A percentile compares a stretch with the other conserved stretches of the same genome.
Conservation (phyloP, 257 asterid species). For the Solanum pinnatisectum region DNA sequence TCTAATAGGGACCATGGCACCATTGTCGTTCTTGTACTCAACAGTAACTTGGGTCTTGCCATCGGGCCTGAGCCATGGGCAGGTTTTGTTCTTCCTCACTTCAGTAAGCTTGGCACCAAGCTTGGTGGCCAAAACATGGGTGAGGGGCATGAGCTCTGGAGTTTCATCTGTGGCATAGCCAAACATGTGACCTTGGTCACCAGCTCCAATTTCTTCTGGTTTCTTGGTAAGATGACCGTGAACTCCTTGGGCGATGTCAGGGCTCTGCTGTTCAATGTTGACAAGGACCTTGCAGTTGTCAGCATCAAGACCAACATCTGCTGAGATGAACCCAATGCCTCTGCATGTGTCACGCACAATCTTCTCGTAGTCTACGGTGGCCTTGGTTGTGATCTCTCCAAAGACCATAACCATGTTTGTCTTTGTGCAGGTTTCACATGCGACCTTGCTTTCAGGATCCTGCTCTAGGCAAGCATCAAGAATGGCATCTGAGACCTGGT, state of each 20-base stretch:
- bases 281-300: constrained; percentile 93
- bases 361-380: constrained; percentile 63
- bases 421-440: constrained; percentile 85
- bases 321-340: constrained; percentile 65
- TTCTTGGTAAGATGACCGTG: constrained; percentile 90
- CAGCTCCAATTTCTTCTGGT: constrained; percentile 94
- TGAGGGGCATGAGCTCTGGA: constrained; percentile 86
- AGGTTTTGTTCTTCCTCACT: constrained; percentile 81
- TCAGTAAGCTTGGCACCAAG: constrained; percentile 90
- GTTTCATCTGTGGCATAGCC: constrained; percentile 93
- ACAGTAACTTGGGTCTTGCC: constrained; percentile 90
- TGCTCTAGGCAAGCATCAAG: constrained; percentile 87
- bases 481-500: constrained; percentile 89
- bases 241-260: constrained; percentile 93
- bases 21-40: constrained; percentile 68
- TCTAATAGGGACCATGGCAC: constrained; percentile 83
- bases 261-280: constrained; percentile 89
- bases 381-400: constrained; percentile 92
- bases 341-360: constrained; percentile 82
- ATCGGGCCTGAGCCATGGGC: constrained; percentile 86
- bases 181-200: constrained; percentile 92
- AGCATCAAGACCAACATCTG: constrained; percentile 93
- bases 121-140: constrained; percentile 89
- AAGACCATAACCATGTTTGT: constrained; percentile 97
- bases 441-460: constrained; percentile 87